Evolutionary conservation across 345 rosid genomes (phyloP).

Genomic region (Citrus cavaleriei): DNA sequence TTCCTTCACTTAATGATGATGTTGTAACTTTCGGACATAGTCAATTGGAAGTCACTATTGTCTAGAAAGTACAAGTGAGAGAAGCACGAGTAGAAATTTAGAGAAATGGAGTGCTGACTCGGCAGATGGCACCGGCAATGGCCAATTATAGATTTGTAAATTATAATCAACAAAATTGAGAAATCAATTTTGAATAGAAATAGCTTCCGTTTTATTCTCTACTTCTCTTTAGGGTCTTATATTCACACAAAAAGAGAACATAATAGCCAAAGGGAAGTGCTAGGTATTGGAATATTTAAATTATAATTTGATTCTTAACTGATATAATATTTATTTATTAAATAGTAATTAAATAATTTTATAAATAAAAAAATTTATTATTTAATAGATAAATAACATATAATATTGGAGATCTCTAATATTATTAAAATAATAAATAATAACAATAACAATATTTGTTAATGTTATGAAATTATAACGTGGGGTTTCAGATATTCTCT

Average conservation of each 20-base stretch:
- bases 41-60: neutral
- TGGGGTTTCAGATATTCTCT: neutral
- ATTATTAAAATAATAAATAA: neutral
- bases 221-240: neutral
- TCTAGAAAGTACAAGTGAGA: conserved; percentile 1
- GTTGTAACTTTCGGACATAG: no score
- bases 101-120: neutral
- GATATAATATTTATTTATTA: no score
- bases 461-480: neutral
- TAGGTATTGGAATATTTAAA: no score
- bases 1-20: no score
- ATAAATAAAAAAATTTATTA: no score
- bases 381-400: no score
- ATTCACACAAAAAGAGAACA: no score
- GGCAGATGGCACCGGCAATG: neutral
- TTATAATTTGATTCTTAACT: no score
- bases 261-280: no score
- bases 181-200: neutral
- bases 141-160: neutral
- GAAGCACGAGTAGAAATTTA: neutral
- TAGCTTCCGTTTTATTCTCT: neutral
- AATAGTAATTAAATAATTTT: no score
- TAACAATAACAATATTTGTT: no score
- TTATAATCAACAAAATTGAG: neutral
- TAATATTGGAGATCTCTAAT: no score